These are phyloP conservation scores for Biancaea sappan DNA, from an alignment of 306 rosid genomes.

Conservation along the genomic window DNA sequence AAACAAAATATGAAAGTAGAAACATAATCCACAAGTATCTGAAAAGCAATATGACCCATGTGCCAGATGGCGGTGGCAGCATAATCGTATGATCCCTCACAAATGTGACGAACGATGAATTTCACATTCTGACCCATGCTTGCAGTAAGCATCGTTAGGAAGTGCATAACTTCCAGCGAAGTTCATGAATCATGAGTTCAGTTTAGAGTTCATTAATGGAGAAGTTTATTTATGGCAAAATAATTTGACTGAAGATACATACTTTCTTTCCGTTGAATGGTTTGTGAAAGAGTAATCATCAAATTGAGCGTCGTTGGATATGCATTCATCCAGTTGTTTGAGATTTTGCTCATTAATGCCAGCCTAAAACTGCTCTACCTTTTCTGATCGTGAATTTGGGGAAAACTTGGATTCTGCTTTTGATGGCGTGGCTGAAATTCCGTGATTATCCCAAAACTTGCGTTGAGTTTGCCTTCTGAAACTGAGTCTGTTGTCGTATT, in stretches of 20 bases:
- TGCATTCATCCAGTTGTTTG: slow-evolving; percentile 43
- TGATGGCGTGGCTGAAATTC: slow-evolving; percentile 37
- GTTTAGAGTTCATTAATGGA: neutral
- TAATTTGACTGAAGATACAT: slow-evolving; percentile 22
- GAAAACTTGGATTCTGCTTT: neutral
- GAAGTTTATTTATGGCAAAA: neutral
- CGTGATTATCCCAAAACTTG: neutral
- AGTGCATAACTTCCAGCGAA: slow-evolving; percentile 65
- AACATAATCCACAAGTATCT: neutral
- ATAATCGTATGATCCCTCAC: slow-evolving; percentile 55
- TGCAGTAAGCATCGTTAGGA: slow-evolving; percentile 52
- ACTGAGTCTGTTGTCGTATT: slow-evolving; percentile 7
- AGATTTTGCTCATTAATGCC: slow-evolving; percentile 66
- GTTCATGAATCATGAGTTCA: too few species aligned
- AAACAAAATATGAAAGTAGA: neutral
- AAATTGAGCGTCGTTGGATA: slow-evolving; percentile 58
- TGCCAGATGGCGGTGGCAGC: slow-evolving; percentile 76
- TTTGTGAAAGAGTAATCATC: slow-evolving; percentile 59
- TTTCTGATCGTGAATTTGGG: slow-evolving; percentile 41
- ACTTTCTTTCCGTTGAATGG: slow-evolving; percentile 74
- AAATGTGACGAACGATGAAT: slow-evolving; percentile 52
- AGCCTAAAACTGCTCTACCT: slow-evolving; percentile 48
- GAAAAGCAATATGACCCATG: slow-evolving; percentile 52
- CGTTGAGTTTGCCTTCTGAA: slow-evolving; percentile 28
- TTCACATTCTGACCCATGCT: slow-evolving; percentile 78